Base-by-base conservation (phyloP, 345 rosid genomes). In the Arabis hirsuta region DNA sequence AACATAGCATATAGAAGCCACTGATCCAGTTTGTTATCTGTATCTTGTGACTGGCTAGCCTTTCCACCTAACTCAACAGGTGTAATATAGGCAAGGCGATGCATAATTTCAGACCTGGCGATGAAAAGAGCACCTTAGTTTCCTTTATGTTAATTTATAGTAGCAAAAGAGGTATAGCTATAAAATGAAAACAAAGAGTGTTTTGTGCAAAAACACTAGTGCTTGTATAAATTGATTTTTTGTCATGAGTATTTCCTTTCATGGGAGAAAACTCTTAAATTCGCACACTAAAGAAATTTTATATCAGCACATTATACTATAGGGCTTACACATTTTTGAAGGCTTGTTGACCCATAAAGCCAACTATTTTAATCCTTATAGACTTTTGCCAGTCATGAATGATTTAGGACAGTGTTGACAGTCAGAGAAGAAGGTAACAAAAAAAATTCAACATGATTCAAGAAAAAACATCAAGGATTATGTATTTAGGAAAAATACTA, bases 1-100 rank as follows among this genome's bases (percentile, higher is more conserved):
- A 91, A 95, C 90, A 90, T 86, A 50, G 98, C 90, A 77, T 95
- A 95, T 83, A 95, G 81, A 68, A 91, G 94, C 99, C 99, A 91
- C 78, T 95, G 99, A 77, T 95, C 99, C 78, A 88, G 85, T 80
- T 91, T 91, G 81, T 82, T 89, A 77, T 95, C 99, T 59, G 84
- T 81, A 82, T 95, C 99, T 81, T 84, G 97, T 60, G 96, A 81
- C 77, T 87, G 92, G 81, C 78, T 86, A 71, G 96, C 91, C 85
- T 87, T 95, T 79, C 94, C 99, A 53, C 99, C 99, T 62, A 95
- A 75, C 78, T 95, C 99, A 78, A 75, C 78, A 50, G 99, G 99
- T 55, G 98, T 95, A 38, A 95, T 87, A 83, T 88, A 86, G 54
- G 87, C 89, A 67, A 95, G 96, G 56, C 97, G 96, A 54, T 81